Percentiles rank a stretch among this genome's conserved stretches.
Conservation (phyloP, 2,329 filamentous ascomycete species). For the Sarocladiaceae sp. region DNA sequence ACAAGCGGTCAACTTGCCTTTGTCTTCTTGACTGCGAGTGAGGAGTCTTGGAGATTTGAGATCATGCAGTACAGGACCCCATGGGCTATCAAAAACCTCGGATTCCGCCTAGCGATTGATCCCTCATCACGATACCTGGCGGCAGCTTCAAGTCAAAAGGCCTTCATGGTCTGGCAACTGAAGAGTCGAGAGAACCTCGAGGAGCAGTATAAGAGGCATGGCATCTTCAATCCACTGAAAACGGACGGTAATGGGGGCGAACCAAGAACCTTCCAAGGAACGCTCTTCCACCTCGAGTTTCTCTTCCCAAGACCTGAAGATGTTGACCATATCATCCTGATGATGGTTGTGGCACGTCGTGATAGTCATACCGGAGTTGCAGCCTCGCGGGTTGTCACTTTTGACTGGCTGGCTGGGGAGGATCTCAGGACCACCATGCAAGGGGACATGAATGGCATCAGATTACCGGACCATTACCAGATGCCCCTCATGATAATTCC, state of each 20-base stretch:
- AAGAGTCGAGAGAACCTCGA: conserved; percentile 48
- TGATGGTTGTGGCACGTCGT: conserved; percentile 49
- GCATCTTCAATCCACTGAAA: conserved; percentile 29
- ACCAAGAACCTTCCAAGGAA: conserved; percentile 51
- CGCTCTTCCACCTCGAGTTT: conserved; percentile 85
- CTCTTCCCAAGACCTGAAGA: conserved; percentile 64
- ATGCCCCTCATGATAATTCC: conserved; percentile 67
- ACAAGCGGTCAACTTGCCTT: conserved; percentile 42
- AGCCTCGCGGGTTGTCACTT: conserved; percentile 40
- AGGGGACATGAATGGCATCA: not conserved
- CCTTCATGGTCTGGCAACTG: conserved; percentile 67
- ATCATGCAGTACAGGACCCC: conserved; percentile 53
- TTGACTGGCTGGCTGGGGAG: conserved; percentile 54
- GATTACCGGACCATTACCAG: conserved; percentile 27
- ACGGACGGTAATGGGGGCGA: not conserved
- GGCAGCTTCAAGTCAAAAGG: conserved; percentile 62
- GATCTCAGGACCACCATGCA: conserved; percentile 29
- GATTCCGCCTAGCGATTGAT: conserved; percentile 68
- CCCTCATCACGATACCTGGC: conserved; percentile 64
- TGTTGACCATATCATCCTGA: conserved; percentile 65
- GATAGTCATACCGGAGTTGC: not conserved
- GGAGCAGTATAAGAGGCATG: conserved; percentile 37
- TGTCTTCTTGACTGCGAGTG: conserved; percentile 58
- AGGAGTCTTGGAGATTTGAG: conserved; percentile 48
- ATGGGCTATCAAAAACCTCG: conserved; percentile 33